Evolutionary conservation across 192 early-diverging fungal genomes (phyloP).

Genomic region (Coemansia reversa): DNA sequence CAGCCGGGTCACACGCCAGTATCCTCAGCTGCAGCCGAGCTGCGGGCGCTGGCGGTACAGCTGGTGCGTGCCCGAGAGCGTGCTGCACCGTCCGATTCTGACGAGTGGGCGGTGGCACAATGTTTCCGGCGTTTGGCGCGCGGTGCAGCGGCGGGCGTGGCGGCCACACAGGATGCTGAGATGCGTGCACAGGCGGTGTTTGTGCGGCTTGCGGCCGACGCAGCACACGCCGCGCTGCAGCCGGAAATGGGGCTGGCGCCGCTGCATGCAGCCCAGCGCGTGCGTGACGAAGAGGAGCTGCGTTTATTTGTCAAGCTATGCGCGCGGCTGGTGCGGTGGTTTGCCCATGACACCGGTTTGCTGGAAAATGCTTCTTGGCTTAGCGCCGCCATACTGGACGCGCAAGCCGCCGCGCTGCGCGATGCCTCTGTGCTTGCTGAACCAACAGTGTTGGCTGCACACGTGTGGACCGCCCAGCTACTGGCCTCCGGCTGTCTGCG

Average conservation of each 20-base stretch:
- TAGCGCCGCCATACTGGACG: slow-evolving; percentile 10
- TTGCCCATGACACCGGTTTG: slow-evolving; percentile 22
- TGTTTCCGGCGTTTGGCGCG: slow-evolving; percentile 45
- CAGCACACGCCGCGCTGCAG: slow-evolving; percentile 32
- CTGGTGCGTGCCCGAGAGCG: slow-evolving; percentile 23
- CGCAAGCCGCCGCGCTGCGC: slow-evolving; percentile 7
- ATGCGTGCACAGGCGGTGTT: slow-evolving; percentile 15
- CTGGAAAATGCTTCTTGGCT: slow-evolving; percentile 10
- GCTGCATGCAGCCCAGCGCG: slow-evolving; percentile 9
- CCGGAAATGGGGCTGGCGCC: slow-evolving; percentile 15
- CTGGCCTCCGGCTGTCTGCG: slow-evolving; percentile 33
- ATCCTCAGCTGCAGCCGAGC: slow-evolving; percentile 14
- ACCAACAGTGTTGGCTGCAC: slow-evolving; percentile 8
- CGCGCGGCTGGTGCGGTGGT: slow-evolving; percentile 31
- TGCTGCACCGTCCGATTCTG: slow-evolving; percentile 17
- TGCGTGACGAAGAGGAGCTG: slow-evolving; percentile 20
- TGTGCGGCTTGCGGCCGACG: slow-evolving; percentile 13
- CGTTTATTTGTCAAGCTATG: slow-evolving; percentile 31
- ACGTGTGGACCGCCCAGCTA: slow-evolving; percentile 22
- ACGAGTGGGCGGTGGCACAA: slow-evolving; percentile 33
- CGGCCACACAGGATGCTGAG: too few relatives aligned
- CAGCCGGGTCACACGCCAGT: slow-evolving; percentile 18
- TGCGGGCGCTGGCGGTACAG: slow-evolving; percentile 42
- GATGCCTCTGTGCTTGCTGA: slow-evolving; percentile 21
- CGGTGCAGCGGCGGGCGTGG: slow-evolving; percentile 8